These are phyloP conservation scores for Coprinellus aureogranulatus DNA, from an alignment of 768 basidiomycete species.

Conservation along the genomic window DNA sequence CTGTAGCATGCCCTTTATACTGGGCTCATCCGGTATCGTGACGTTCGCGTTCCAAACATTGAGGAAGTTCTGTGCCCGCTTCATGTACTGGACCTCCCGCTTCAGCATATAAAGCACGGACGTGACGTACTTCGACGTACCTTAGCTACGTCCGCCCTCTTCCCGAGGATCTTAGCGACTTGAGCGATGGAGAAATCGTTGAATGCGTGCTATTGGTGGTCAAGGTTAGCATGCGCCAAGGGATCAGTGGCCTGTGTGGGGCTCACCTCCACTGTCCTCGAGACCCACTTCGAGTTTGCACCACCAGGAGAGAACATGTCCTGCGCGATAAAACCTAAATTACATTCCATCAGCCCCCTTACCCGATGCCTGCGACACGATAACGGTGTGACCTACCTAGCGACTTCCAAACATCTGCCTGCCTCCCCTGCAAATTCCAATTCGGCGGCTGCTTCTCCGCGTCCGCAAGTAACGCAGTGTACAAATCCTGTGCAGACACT, in stretches of 20 bases:
- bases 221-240: too few relatives aligned
- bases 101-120: background rate
- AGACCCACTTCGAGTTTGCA: slow-evolving; percentile 60
- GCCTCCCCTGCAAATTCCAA: slow-evolving; percentile 64
- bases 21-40: slow-evolving; percentile 46
- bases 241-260: background rate
- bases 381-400: slow-evolving; percentile 32
- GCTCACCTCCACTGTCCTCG: slow-evolving; percentile 56
- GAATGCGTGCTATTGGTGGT: slow-evolving; percentile 63
- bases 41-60: slow-evolving; percentile 61
- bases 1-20: slow-evolving; percentile 58
- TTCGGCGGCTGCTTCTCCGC: slow-evolving; percentile 56
- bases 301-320: slow-evolving; percentile 46
- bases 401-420: slow-evolving; percentile 55
- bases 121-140: slow-evolving; percentile 31
- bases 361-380: background rate
- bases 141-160: slow-evolving; percentile 48
- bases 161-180: slow-evolving; percentile 55
- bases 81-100: slow-evolving; percentile 41
- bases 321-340: slow-evolving; percentile 33
- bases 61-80: slow-evolving; percentile 53
- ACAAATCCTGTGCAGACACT: slow-evolving; percentile 49
- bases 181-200: slow-evolving; percentile 64
- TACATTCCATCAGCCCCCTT: background rate
- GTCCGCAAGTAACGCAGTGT: slow-evolving; percentile 56